Percentiles rank a stretch among this genome's conserved stretches.
These are phyloP conservation scores for Populus pruinosa DNA, from an alignment of 345 rosid genomes.

Conservation along the genomic window DNA sequence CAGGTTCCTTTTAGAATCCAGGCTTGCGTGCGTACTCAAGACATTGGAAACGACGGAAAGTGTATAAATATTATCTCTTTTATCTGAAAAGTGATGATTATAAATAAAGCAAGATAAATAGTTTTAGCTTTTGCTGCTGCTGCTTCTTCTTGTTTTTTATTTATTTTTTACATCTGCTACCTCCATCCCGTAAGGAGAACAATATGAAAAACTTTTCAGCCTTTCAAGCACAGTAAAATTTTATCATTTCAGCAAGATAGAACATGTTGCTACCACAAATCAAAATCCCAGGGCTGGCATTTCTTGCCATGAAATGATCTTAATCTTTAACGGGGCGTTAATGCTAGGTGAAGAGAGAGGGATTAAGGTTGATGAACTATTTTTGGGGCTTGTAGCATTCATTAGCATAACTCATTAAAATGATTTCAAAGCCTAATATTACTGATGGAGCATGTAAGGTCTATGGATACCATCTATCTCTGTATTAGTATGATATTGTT, in stretches of 20 bases:
- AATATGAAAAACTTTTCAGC: conserved; percentile 1
- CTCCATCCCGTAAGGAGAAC: neutral
- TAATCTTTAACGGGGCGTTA: conserved; percentile 48
- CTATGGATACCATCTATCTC: too few species aligned
- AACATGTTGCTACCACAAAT: neutral
- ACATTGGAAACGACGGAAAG: conserved; percentile 8
- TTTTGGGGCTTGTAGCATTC: conserved; percentile 55
- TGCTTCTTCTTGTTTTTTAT: too few species aligned
- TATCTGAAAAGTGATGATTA: neutral
- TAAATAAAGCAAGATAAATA: neutral
- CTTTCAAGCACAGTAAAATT: too few species aligned
- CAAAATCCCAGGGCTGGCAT: neutral
- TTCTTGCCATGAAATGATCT: conserved; percentile 46
- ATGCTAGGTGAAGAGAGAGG: conserved; percentile 54
- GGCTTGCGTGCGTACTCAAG: neutral
- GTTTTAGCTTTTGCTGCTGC: neutral
- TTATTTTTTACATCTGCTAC: too few species aligned
- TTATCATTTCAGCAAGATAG: neutral
- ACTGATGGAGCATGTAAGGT: neutral
- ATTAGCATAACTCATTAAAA: conserved; percentile 17
- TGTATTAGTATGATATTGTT: too few species aligned
- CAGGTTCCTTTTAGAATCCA: neutral
- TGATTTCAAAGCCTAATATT: neutral
- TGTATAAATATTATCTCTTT: neutral
- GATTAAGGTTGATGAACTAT: conserved; percentile 45